Percentiles rank a stretch among this genome's conserved stretches.
phyloP scores from a whole-genome alignment of 2,329 filamentous ascomycete genomes.

The Graphilbum fragrans region DNA sequence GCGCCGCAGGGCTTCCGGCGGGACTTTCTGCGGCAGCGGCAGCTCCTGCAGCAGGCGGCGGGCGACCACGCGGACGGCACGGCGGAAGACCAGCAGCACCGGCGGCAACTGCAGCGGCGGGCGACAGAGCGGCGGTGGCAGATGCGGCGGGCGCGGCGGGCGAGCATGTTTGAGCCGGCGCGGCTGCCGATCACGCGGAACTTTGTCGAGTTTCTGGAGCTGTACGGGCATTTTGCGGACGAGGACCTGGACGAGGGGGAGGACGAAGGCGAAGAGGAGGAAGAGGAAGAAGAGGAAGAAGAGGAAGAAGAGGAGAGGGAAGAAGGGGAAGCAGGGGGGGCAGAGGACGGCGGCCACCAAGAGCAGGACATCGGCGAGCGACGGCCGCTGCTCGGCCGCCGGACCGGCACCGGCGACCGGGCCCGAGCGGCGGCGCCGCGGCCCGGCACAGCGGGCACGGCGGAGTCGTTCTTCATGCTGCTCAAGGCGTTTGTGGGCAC shows the following conservation, averaged over 20 bases:
- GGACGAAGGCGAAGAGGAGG: constrained; percentile 45
- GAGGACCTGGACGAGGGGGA: constrained; percentile 52
- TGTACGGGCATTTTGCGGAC: constrained; percentile 67
- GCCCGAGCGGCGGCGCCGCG: too few species aligned
- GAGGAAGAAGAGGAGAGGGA: constrained; percentile 7
- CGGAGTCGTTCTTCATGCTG: constrained; percentile 66
- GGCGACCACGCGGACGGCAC: constrained; percentile 6
- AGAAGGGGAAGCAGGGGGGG: constrained; percentile 18
- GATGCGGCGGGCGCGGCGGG: constrained; percentile 6
- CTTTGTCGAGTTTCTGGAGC: constrained; percentile 64
- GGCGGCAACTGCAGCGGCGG: constrained; percentile 19
- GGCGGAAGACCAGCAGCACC: too few species aligned
- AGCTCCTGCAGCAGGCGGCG: constrained; percentile 19
- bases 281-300: constrained; percentile 25
- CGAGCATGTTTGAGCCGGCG: constrained; percentile 6
- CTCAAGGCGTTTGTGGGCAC: constrained; percentile 71
- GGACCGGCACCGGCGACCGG: too few species aligned
- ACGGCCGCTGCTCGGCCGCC: not conserved
- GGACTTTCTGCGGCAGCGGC: constrained; percentile 25
- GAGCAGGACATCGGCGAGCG: not conserved
- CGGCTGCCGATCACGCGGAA: constrained; percentile 47
- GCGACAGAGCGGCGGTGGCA: constrained; percentile 8
- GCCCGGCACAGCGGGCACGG: constrained; percentile 41
- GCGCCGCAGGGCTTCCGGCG: constrained; percentile 38
- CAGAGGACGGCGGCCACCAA: constrained; percentile 20